Percentiles rank a stretch among this genome's conserved stretches.
Conservation (phyloP, 345 rosid genomes). For the Boechera retrofracta region DNA sequence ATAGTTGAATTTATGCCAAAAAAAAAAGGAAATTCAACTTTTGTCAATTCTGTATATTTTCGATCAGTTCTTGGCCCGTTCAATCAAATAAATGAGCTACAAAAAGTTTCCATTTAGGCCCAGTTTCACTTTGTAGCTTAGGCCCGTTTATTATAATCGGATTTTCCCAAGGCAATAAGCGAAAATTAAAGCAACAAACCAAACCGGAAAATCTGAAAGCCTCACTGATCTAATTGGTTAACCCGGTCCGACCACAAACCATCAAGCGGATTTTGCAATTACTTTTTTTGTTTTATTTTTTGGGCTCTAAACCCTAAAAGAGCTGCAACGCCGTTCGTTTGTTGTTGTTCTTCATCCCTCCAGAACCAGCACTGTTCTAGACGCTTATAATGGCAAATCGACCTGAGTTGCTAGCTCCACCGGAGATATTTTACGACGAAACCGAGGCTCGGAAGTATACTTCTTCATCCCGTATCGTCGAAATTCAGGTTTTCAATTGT, state of each 20-base stretch:
- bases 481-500: constrained; percentile 71
- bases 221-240: neutral
- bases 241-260: constrained; percentile 19
- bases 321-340: constrained; percentile 29
- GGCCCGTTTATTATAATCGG: neutral
- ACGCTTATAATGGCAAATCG: constrained; percentile 64
- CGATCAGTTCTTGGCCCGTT: neutral
- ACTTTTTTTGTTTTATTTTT: neutral
- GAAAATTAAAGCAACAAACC: neutral
- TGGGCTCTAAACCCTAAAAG: constrained; percentile 29
- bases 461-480: constrained; percentile 88
- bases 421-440: constrained; percentile 93
- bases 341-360: neutral
- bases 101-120: neutral
- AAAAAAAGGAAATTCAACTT: too few species aligned
- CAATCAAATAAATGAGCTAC: neutral
- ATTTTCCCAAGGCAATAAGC: neutral
- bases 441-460: constrained; percentile 90
- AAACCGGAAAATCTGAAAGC: constrained; percentile 16
- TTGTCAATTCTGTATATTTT: too few species aligned
- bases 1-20: too few species aligned
- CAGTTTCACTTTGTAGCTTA: neutral
- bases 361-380: neutral
- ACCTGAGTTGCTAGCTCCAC: constrained; percentile 86
- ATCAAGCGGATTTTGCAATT: constrained; percentile 1